Evolutionary conservation across 179 eudicot genomes (phyloP).

Genomic region (Amaranthus tricolor): DNA sequence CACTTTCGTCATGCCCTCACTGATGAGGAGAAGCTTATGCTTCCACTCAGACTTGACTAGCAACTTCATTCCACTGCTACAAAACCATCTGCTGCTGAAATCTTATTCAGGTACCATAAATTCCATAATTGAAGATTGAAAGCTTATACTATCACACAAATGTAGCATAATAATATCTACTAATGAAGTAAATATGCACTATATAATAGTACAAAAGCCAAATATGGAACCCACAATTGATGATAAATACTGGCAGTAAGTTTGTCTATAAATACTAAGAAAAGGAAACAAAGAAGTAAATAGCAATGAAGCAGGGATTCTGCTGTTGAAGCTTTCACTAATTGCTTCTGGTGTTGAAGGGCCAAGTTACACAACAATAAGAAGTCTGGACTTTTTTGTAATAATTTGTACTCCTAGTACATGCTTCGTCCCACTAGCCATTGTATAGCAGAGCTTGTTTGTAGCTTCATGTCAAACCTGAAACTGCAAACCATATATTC

Average conservation of each 20-base stretch:
- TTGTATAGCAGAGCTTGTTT: conserved; percentile 3
- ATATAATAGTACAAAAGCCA: conserved; percentile 7
- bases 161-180: conserved; percentile 20
- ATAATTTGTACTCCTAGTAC: conserved; percentile 13
- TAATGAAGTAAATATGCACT: conserved; percentile 15
- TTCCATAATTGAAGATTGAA: conserved; percentile 13
- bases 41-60: conserved; percentile 33
- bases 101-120: conserved; percentile 22
- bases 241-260: conserved; percentile 2
- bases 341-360: conserved; percentile 1
- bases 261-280: conserved; percentile 15
- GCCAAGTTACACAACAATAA: not conserved
- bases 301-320: not conserved
- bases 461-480: conserved; percentile 15
- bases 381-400: conserved; percentile 23
- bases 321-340: conserved; percentile 8
- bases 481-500: not conserved
- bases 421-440: conserved; percentile 8
- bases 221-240: conserved; percentile 3
- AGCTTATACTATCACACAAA: conserved; percentile 20
- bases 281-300: not conserved
- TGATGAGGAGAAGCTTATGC: conserved; percentile 49
- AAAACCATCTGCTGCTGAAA: conserved; percentile 10
- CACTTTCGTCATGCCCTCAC: conserved; percentile 75
- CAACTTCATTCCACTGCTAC: conserved; percentile 7